Evolutionary conservation across 2,329 filamentous ascomycete genomes (phyloP).

Genomic region (Pseudogymnoascus verrucosus): DNA sequence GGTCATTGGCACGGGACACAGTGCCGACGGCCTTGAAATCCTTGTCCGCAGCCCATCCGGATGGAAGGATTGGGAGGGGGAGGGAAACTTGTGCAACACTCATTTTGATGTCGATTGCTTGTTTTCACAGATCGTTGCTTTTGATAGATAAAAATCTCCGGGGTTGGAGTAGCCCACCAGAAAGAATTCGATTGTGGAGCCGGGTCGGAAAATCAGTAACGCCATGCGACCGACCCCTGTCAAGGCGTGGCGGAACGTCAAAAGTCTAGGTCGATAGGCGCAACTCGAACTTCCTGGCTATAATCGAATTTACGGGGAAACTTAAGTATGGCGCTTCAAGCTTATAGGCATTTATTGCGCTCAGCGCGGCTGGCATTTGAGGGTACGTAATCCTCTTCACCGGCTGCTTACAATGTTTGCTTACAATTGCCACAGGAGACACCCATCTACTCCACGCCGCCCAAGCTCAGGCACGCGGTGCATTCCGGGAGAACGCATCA

Average conservation of each 20-base stretch:
- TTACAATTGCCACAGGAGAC: constrained; percentile 52
- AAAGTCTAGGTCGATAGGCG: neutral
- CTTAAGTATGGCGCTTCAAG: constrained; percentile 41
- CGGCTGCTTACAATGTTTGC: neutral
- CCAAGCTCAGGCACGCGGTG: constrained; percentile 59
- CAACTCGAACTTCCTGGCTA: neutral
- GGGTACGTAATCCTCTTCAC: constrained; percentile 43
- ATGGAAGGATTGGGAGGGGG: constrained; percentile 66
- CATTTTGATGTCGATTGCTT: constrained; percentile 8
- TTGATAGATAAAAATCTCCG: constrained; percentile 6
- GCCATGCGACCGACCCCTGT: constrained; percentile 2
- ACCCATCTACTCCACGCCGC: constrained; percentile 59
- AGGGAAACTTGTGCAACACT: constrained; percentile 37
- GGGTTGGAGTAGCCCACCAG: neutral
- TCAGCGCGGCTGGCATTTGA: constrained; percentile 76
- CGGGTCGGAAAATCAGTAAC: neutral
- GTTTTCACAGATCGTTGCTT: neutral
- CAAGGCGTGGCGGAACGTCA: neutral
- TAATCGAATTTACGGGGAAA: neutral
- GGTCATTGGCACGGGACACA: constrained; percentile 69
- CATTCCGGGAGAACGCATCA: constrained; percentile 61
- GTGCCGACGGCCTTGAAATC: constrained; percentile 81
- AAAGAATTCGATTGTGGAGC: constrained; percentile 7
- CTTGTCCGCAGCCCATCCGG: constrained; percentile 79
- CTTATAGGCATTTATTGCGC: constrained; percentile 75